Evolutionary conservation across 805 yeast species (phyloP).

Genomic region (Alloascoidea africana): DNA sequence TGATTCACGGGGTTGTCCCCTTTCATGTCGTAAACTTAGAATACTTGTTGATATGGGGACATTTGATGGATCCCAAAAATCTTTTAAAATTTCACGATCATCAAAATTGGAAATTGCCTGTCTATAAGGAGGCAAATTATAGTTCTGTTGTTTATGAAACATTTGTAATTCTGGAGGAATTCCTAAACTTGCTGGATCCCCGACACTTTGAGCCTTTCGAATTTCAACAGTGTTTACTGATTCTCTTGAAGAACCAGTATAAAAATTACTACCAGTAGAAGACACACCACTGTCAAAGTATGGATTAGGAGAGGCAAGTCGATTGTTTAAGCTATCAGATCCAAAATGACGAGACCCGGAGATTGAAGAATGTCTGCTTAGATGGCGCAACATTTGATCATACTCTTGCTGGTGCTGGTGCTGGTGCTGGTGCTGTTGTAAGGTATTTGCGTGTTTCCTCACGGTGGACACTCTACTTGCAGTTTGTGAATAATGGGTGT

Average conservation of each 20-base stretch:
- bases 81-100: background rate
- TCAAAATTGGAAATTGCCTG: slow-evolving; percentile 1
- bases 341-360: too few relatives aligned
- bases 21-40: too few relatives aligned
- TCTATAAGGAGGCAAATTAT: slow-evolving; percentile 1
- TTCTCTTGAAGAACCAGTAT: background rate
- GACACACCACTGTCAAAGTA: too few relatives aligned
- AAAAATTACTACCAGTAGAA: too few relatives aligned
- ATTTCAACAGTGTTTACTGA: background rate
- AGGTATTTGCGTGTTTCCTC: background rate
- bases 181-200: background rate
- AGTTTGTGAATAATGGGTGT: too few relatives aligned
- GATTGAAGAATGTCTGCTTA: too few relatives aligned
- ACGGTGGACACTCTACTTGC: background rate
- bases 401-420: too few relatives aligned
- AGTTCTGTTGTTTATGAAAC: background rate
- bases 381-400: too few relatives aligned
- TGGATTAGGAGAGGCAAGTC: too few relatives aligned
- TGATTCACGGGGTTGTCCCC: background rate
- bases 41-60: too few relatives aligned
- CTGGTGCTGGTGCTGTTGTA: background rate
- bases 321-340: too few relatives aligned
- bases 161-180: background rate
- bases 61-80: background rate
- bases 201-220: background rate